These are phyloP conservation scores for Skeletonema tropicum DNA, from an alignment of 108 stramenopile species.

Conservation along the genomic window DNA sequence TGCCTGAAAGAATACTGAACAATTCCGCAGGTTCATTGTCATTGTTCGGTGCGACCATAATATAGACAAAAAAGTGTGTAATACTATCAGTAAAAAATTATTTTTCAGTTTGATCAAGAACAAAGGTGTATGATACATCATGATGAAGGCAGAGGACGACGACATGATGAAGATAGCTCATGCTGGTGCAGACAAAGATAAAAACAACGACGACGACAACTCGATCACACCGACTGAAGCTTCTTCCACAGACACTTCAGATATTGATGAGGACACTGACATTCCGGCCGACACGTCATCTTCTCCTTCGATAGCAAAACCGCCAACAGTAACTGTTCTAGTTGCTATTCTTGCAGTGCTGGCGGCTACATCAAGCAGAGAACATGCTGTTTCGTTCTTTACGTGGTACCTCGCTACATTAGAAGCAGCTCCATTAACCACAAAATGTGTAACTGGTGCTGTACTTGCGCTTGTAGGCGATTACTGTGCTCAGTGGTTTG, in stretches of 20 bases:
- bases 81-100: no score
- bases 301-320: not conserved
- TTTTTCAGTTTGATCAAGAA: no score
- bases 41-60: no score
- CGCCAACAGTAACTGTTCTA: not conserved
- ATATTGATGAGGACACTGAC: not conserved
- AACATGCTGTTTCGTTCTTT: not conserved
- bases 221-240: not conserved
- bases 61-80: no score
- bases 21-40: no score
- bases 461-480: conserved; percentile 64
- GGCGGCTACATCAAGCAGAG: not conserved
- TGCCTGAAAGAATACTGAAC: no score
- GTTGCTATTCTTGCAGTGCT: not conserved
- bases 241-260: not conserved
- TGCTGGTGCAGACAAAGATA: no score
- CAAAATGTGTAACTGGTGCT: conserved; percentile 65
- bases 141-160: no score
- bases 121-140: no score
- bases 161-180: no score
- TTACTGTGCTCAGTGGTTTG: conserved; percentile 60
- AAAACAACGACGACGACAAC: no score
- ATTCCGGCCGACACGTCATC: not conserved
- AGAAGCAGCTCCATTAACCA: conserved; percentile 52
- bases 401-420: conserved; percentile 50